Conservation (phyloP, 2,329 filamentous ascomycete species). For the Pseudogymnoascus sp. region DNA sequence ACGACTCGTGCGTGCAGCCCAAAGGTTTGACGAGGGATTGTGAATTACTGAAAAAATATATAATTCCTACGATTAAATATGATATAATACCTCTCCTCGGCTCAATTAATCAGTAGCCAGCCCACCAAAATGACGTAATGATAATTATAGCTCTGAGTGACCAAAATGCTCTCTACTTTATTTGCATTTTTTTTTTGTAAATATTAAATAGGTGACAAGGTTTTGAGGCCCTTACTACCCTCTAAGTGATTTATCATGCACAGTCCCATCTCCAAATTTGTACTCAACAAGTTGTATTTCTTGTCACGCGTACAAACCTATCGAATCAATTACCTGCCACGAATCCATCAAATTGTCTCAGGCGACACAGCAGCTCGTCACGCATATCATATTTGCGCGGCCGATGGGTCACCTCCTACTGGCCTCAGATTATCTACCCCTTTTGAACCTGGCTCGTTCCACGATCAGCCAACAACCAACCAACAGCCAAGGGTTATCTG, state of each 20-base stretch:
- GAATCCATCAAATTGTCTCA: slow-evolving; percentile 1
- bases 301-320: slow-evolving; percentile 3
- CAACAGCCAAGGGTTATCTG: neutral
- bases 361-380: neutral
- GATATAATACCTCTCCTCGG: neutral
- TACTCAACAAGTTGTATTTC: neutral
- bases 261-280: neutral
- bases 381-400: slow-evolving; percentile 5
- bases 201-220: neutral
- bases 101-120: neutral
- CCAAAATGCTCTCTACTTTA: neutral
- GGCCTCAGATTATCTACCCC: slow-evolving; percentile 1
- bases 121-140: neutral
- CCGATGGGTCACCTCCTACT: neutral
- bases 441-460: neutral
- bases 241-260: neutral
- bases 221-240: neutral
- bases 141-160: neutral
- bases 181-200: neutral
- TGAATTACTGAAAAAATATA: neutral
- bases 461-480: neutral
- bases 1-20: neutral
- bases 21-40: neutral
- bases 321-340: slow-evolving; percentile 1
- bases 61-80: neutral